Base-by-base conservation (phyloP, 2,329 filamentous ascomycete species). In the Colletotrichum sp. region DNA sequence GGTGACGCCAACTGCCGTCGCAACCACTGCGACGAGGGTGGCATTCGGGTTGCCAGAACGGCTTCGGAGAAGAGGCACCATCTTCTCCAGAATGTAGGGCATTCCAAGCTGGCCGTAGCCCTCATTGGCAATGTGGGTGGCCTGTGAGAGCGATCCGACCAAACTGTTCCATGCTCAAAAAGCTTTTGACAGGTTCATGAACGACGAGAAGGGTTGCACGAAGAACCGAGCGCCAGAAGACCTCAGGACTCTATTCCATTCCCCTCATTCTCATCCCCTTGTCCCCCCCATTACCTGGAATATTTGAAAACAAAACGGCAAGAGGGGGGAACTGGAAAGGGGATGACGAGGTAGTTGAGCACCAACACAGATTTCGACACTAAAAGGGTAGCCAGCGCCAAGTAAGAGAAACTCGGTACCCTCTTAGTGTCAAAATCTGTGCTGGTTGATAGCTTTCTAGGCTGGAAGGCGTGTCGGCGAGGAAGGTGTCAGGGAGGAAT, bases 51-150 rank as follows among this genome's bases (percentile, higher is more conserved):
- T 43, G 18, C 3, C 8, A n/a, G 18, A n/a, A n/a, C 16, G 18
- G 18, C 18, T 12, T 13, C 6, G 10, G 18, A 48, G 43, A 1
- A 48, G n/a, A 12, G n/a, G 0, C 3, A 48, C 43, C 43, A 21
- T 48, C 43, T 21, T 48, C 43, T 0, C n/a, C 43, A 48, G 43
- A 21, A 48, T 0, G 43, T 21, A 48, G 0, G 43, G 6, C 18
- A 21, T 21, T 21, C 4, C n/a, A 5, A 21, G n/a, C 0, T 4
- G n/a, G 10, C 43, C 43, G 6, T 21, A n/a, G 43, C 43, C 43
- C 3, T 48, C 10, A 13, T 48, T 2, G 6, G n/a, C 10, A 5
- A 13, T 0, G 10, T 21, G n/a, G n/a, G 1, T 0, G 39, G 18
- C 39, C 39, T n/a, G 5, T 3, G 39, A 43, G 9, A 43, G 9